Percentiles rank a stretch among this genome's conserved stretches.
phyloP scores from a whole-genome alignment of 208 protist genomes.

The Acanthamoeba triangularis region DNA sequence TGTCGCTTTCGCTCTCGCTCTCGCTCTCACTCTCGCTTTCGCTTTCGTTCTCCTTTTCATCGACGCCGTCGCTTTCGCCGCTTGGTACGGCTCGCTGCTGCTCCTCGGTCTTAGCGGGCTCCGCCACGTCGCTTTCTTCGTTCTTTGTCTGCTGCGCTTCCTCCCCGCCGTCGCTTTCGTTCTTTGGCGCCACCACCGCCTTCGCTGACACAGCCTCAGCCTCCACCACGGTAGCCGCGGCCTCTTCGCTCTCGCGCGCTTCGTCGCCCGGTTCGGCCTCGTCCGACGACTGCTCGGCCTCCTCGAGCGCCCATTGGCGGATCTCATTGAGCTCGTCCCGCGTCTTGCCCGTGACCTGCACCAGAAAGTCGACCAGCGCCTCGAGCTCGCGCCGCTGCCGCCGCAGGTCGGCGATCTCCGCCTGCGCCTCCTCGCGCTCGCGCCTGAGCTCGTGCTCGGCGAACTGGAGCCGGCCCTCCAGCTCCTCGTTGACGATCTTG shows the following conservation, averaged over 20 bases:
- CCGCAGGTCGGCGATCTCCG: neutral
- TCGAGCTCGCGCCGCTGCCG: neutral
- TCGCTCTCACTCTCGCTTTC: neutral
- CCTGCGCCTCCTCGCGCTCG: neutral
- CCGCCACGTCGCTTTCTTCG: neutral
- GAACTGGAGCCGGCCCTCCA: neutral
- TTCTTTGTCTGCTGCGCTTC: neutral
- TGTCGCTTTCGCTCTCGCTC: neutral
- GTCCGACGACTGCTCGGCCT: neutral
- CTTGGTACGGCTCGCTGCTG: neutral
- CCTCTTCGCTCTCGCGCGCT: neutral
- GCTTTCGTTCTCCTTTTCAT: too few species aligned
- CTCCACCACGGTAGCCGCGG: too few species aligned
- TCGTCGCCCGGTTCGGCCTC: neutral
- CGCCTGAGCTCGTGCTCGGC: constrained; percentile 6
- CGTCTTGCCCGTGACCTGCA: constrained; percentile 16
- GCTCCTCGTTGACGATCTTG: constrained; percentile 33
- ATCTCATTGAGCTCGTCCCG: neutral
- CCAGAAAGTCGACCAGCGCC: constrained; percentile 3
- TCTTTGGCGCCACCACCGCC: neutral
- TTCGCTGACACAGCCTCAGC: neutral
- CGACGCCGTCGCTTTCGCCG: too few species aligned
- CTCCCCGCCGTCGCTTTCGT: neutral
- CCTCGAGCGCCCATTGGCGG: neutral
- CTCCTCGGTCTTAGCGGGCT: too few species aligned